phyloP scores from a whole-genome alignment of 1,139 yeast species.

The Arxiozyma telluris region DNA sequence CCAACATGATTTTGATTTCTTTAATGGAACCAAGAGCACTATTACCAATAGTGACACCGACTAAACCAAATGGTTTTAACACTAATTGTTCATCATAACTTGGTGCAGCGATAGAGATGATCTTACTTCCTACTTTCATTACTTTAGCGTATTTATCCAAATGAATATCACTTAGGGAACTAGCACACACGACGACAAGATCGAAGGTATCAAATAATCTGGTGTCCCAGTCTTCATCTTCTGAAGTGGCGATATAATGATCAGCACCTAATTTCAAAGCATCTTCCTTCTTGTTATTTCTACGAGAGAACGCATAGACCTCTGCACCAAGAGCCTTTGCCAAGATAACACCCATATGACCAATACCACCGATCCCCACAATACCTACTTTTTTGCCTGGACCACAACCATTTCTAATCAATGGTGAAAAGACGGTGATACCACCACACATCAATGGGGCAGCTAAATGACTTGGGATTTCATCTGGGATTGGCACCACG shows the following conservation, averaged over 20 bases:
- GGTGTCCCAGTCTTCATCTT: slow-evolving; percentile 34
- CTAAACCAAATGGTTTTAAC: slow-evolving; percentile 37
- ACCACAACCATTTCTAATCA: slow-evolving; percentile 37
- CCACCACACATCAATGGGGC: slow-evolving; percentile 50
- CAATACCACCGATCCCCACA: slow-evolving; percentile 54
- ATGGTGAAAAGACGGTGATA: slow-evolving; percentile 44
- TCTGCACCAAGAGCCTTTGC: slow-evolving; percentile 52
- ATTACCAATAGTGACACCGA: slow-evolving; percentile 40
- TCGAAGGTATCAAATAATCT: slow-evolving; percentile 33
- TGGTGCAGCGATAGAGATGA: slow-evolving; percentile 49
- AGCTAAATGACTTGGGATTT: slow-evolving; percentile 32
- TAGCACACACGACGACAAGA: slow-evolving; percentile 43
- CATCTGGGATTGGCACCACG: slow-evolving; percentile 41
- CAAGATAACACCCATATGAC: slow-evolving; percentile 49
- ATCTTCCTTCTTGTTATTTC: slow-evolving; percentile 40
- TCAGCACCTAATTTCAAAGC: slow-evolving; percentile 45
- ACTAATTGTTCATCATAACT: slow-evolving; percentile 34
- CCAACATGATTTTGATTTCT: slow-evolving; percentile 47
- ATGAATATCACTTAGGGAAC: slow-evolving; percentile 36
- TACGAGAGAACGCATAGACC: slow-evolving; percentile 47
- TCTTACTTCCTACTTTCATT: slow-evolving; percentile 38
- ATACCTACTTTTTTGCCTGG: slow-evolving; percentile 43
- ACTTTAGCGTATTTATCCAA: slow-evolving; percentile 31
- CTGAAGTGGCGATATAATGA: slow-evolving; percentile 41
- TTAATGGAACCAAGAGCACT: slow-evolving; percentile 43